A percentile compares a stretch with the other conserved stretches of the same genome.
These are phyloP conservation scores for Candida golubevii DNA, from an alignment of 805 yeast species.

Conservation along the genomic window DNA sequence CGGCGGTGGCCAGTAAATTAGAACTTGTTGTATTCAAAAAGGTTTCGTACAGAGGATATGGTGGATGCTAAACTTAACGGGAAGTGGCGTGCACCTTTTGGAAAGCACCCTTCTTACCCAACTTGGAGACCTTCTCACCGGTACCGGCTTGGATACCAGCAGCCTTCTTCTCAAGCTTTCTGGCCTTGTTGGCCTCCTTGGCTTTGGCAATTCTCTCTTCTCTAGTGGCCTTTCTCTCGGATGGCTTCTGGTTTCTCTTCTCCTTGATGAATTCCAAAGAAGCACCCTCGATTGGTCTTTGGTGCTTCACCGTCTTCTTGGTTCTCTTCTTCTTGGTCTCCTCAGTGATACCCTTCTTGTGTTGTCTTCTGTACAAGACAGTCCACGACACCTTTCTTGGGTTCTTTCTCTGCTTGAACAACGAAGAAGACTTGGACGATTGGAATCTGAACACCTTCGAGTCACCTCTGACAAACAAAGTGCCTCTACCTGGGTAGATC, in stretches of 20 bases:
- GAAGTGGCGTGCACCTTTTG: constrained; percentile 95
- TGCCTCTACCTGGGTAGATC: constrained; percentile 99
- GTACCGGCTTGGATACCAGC: constrained; percentile 61
- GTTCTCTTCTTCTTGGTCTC: constrained; percentile 96
- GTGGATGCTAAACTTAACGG: constrained; percentile 55
- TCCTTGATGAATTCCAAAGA: constrained; percentile 97
- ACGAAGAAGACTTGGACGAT: constrained; percentile 94
- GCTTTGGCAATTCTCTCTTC: constrained; percentile 79
- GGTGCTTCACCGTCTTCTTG: constrained; percentile 96
- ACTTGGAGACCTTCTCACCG: constrained; percentile 70
- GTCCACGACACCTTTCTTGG: constrained; percentile 99
- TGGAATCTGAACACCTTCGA: constrained; percentile 99
- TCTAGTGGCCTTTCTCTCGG: constrained; percentile 97
- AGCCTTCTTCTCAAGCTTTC: constrained; percentile 93
- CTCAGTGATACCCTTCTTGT: constrained; percentile 99
- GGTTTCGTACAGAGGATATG: not conserved
- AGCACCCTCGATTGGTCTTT: constrained; percentile 99
- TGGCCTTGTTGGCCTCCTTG: constrained; percentile 87
- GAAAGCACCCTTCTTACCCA: constrained; percentile 97
- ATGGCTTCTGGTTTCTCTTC: constrained; percentile 94
- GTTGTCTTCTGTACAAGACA: constrained; percentile 98
- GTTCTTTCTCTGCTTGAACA: constrained; percentile 99
- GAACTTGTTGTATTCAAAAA: constrained; percentile 13
- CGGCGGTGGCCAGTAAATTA: not conserved
- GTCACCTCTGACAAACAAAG: constrained; percentile 98